A percentile compares a stretch with the other conserved stretches of the same genome.
Conservation (phyloP, 768 basidiomycete species). For the Phylloporus sp. region DNA sequence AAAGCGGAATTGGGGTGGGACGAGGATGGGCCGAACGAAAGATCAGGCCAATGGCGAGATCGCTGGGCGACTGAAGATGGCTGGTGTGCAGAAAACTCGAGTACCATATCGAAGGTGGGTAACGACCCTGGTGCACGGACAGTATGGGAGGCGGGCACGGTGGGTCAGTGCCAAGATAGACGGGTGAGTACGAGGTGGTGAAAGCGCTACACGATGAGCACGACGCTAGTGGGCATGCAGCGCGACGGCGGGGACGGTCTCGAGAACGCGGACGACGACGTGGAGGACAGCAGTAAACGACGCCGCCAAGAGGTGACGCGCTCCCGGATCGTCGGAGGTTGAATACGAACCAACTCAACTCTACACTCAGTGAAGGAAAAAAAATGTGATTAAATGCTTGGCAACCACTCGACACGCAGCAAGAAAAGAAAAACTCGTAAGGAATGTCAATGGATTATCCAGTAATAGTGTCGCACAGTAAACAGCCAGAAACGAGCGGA, state of each 20-base stretch:
- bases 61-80: conserved; percentile 25
- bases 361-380: conserved; percentile 10
- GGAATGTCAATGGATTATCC: conserved; percentile 37
- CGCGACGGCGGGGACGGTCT: neutral
- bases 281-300: conserved; percentile 2
- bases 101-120: conserved; percentile 22
- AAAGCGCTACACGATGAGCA: conserved; percentile 9
- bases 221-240: conserved; percentile 10
- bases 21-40: conserved; percentile 26
- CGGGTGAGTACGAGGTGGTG: neutral
- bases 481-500: conserved; percentile 31
- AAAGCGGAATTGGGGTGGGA: conserved; percentile 29
- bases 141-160: neutral
- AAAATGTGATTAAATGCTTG: conserved; percentile 20
- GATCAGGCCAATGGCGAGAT: conserved; percentile 34
- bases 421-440: conserved; percentile 32
- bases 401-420: conserved; percentile 18
- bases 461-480: conserved; percentile 32
- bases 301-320: conserved; percentile 7
- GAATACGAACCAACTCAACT: conserved; percentile 13
- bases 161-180: conserved; percentile 11
- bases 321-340: conserved; percentile 26
- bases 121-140: neutral
- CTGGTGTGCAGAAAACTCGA: conserved; percentile 28
- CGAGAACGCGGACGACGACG: conserved; percentile 11